phyloP scores from a whole-genome alignment of 257 asterid genomes.

The Scutellaria barbata region DNA sequence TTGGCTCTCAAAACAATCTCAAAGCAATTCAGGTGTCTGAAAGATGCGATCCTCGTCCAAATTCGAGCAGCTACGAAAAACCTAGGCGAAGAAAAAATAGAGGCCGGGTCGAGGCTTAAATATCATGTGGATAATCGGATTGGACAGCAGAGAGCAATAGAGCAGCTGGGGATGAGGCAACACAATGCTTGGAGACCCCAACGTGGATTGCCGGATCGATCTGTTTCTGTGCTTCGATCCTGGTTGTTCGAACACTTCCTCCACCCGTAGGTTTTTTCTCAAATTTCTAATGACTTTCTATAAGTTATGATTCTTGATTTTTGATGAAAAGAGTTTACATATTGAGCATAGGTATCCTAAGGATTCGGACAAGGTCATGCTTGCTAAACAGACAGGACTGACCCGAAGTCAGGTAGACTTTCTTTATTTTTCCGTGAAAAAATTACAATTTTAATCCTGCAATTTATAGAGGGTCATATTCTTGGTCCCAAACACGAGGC shows the following conservation, averaged over 20 bases:
- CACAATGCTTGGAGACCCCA: too few species aligned
- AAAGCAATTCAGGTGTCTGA: conserved; percentile 67
- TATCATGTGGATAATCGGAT: too few species aligned
- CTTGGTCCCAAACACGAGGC: too few species aligned
- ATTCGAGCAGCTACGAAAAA: conserved; percentile 38
- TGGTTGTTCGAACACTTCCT: conserved; percentile 92
- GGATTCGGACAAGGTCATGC: conserved; percentile 88
- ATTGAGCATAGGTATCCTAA: conserved; percentile 68
- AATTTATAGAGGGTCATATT: too few species aligned
- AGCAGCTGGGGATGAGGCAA: too few species aligned
- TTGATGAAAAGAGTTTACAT: neutral
- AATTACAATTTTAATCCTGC: too few species aligned
- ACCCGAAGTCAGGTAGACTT: conserved; percentile 90
- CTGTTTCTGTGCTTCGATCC: conserved; percentile 87
- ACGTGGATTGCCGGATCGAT: conserved; percentile 81
- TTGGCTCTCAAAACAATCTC: conserved; percentile 63
- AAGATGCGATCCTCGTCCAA: conserved; percentile 60
- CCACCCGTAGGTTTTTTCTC: conserved; percentile 61
- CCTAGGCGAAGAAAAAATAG: conserved; percentile 41
- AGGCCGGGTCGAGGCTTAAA: too few species aligned
- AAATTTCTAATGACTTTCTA: too few species aligned
- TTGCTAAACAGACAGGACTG: conserved; percentile 90
- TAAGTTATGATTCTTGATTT: neutral
- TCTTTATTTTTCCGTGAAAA: too few species aligned
- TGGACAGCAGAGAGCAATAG: too few species aligned